These are phyloP conservation scores for Colletotrichum trifolii DNA, from an alignment of 2,329 filamentous ascomycete species.

Conservation along the genomic window DNA sequence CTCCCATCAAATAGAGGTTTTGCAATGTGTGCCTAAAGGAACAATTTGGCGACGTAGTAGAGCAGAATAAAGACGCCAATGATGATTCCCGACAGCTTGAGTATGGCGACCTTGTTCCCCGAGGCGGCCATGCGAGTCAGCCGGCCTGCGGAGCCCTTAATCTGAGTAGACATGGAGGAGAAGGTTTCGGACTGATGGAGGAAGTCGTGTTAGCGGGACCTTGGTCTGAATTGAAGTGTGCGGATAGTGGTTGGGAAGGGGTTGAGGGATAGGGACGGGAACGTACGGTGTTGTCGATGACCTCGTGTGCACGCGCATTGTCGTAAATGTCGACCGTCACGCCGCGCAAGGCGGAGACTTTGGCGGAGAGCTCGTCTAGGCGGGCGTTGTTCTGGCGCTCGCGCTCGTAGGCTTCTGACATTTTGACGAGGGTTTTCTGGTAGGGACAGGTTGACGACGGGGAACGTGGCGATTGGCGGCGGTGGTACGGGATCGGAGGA, in stretches of 20 bases:
- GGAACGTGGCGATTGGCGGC: background rate
- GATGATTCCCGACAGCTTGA: slow-evolving; percentile 89
- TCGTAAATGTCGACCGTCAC: slow-evolving; percentile 99
- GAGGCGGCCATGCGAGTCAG: slow-evolving; percentile 90
- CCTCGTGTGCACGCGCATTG: slow-evolving; percentile 86
- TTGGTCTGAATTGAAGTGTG: background rate
- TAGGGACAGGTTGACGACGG: background rate
- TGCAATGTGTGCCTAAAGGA: slow-evolving; percentile 58
- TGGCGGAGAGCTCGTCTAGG: slow-evolving; percentile 88
- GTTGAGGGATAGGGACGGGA: background rate
- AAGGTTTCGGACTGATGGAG: slow-evolving; percentile 82
- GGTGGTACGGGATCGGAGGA: background rate
- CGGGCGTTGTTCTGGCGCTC: slow-evolving; percentile 94
- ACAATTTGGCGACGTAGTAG: slow-evolving; percentile 76
- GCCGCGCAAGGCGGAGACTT: slow-evolving; percentile 90
- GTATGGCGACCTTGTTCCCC: slow-evolving; percentile 89
- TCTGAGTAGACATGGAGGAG: slow-evolving; percentile 82
- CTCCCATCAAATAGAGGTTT: too few species aligned
- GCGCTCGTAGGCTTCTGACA: slow-evolving; percentile 83
- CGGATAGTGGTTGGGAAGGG: slow-evolving; percentile 1
- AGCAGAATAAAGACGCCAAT: slow-evolving; percentile 77
- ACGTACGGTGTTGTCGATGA: slow-evolving; percentile 87
- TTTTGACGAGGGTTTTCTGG: slow-evolving; percentile 47
- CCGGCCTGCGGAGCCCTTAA: slow-evolving; percentile 86
- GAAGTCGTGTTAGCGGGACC: background rate